These are phyloP conservation scores for Brassica cretica DNA, from an alignment of 345 rosid genomes.

Conservation along the genomic window DNA sequence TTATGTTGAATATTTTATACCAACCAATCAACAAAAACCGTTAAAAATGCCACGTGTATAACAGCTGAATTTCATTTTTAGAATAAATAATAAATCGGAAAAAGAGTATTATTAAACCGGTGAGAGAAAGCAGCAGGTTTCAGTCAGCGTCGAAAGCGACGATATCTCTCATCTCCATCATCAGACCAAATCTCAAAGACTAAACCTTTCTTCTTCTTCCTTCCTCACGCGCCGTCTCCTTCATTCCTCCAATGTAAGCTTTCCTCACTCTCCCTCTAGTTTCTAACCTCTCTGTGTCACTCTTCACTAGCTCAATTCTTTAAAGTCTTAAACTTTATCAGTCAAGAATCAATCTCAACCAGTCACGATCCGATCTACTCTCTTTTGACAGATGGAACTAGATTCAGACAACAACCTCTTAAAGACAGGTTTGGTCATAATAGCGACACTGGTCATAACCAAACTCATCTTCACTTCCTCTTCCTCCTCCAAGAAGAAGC, in stretches of 20 bases:
- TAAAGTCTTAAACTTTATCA: neutral
- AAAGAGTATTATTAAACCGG: neutral
- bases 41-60: conserved; percentile 4
- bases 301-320: conserved; percentile 1
- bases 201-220: conserved; percentile 18
- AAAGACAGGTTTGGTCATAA: conserved; percentile 58
- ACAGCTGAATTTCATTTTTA: neutral
- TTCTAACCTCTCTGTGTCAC: neutral
- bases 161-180: conserved; percentile 10
- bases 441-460: conserved; percentile 69
- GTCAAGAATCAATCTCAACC: neutral
- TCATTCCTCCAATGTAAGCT: conserved; percentile 11
- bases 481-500: conserved; percentile 59
- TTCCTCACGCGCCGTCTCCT: neutral
- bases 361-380: conserved; percentile 17
- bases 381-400: conserved; percentile 35
- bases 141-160: neutral
- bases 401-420: conserved; percentile 61
- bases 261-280: neutral
- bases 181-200: conserved; percentile 8
- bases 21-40: neutral
- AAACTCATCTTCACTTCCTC: conserved; percentile 64
- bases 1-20: neutral
- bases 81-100: neutral
- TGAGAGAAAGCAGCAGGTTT: conserved; percentile 6